Evolutionary conservation across 2,329 filamentous ascomycete genomes (phyloP).

Genomic region (Diaporthe sp.): DNA sequence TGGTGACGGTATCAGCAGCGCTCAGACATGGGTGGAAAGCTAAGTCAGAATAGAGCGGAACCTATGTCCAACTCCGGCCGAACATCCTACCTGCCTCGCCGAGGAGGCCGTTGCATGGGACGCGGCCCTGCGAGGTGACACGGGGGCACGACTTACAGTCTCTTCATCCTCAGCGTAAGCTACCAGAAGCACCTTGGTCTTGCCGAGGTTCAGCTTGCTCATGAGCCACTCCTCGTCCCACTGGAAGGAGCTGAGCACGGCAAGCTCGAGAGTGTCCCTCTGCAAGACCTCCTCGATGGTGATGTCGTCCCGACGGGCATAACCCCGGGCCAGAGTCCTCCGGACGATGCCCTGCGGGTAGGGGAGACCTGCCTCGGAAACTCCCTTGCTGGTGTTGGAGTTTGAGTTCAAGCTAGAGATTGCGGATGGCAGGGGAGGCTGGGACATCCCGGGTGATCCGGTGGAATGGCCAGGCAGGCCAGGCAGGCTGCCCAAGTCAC

Average conservation of each 20-base stretch:
- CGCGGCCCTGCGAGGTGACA: slow-evolving; percentile 6
- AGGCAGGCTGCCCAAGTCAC: neutral
- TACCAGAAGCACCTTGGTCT: slow-evolving; percentile 74
- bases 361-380: slow-evolving; percentile 48
- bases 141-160: slow-evolving; percentile 59
- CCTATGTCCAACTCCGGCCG: slow-evolving; percentile 4
- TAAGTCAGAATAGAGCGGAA: slow-evolving; percentile 23
- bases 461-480: slow-evolving; percentile 4
- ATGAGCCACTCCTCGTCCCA: slow-evolving; percentile 88
- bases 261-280: slow-evolving; percentile 77
- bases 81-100: slow-evolving; percentile 19
- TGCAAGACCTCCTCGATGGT: slow-evolving; percentile 91
- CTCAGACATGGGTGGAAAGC: slow-evolving; percentile 14
- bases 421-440: slow-evolving; percentile 6
- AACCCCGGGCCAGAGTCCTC: slow-evolving; percentile 82
- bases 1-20: slow-evolving; percentile 46
- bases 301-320: slow-evolving; percentile 74
- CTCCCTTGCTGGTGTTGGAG: neutral
- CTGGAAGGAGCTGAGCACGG: slow-evolving; percentile 88
- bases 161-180: slow-evolving; percentile 67
- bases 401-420: slow-evolving; percentile 20
- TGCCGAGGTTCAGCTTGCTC: slow-evolving; percentile 73
- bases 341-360: slow-evolving; percentile 78
- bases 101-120: slow-evolving; percentile 3
- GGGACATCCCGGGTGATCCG: slow-evolving; percentile 16